Conservation (phyloP, 2,329 filamentous ascomycete genomes). For the Sporothrix sp. region DNA sequence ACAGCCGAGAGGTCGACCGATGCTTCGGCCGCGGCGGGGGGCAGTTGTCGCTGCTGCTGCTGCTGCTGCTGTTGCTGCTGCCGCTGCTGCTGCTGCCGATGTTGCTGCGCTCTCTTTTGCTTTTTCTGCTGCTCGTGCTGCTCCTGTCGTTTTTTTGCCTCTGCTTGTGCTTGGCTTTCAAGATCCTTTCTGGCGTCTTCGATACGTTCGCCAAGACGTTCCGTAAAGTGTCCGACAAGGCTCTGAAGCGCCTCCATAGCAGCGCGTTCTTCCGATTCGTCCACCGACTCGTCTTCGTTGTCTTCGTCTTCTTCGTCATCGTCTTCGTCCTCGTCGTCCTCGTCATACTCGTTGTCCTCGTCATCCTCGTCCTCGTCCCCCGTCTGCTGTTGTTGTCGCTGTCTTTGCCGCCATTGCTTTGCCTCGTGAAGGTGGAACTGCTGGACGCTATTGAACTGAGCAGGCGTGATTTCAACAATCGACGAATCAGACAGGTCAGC, state of each 20-base stretch:
- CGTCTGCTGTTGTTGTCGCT: not conserved
- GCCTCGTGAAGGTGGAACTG: not conserved
- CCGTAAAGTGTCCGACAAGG: not conserved
- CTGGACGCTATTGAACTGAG: constrained; percentile 9
- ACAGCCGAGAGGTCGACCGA: not conserved
- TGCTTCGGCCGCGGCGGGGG: not conserved
- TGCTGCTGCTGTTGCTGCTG: not conserved
- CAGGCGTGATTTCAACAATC: constrained; percentile 13
- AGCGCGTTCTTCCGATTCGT: no score
- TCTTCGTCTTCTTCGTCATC: no score
- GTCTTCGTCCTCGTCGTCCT: not conserved
- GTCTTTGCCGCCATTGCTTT: not conserved
- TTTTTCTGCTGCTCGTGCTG: no score
- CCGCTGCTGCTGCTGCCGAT: not conserved
- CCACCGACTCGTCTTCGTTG: no score
- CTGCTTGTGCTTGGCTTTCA: no score
- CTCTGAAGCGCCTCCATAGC: no score
- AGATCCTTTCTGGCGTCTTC: no score
- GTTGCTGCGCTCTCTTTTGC: not conserved
- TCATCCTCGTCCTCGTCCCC: not conserved
- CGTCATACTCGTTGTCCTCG: not conserved
- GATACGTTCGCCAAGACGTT: no score
- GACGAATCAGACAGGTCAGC: constrained; percentile 8
- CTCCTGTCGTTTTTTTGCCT: no score
- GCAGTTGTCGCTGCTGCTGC: not conserved